Evolutionary conservation across 2,329 filamentous ascomycete species (phyloP).

Genomic region (Ophiostoma novo-ulmi): DNA sequence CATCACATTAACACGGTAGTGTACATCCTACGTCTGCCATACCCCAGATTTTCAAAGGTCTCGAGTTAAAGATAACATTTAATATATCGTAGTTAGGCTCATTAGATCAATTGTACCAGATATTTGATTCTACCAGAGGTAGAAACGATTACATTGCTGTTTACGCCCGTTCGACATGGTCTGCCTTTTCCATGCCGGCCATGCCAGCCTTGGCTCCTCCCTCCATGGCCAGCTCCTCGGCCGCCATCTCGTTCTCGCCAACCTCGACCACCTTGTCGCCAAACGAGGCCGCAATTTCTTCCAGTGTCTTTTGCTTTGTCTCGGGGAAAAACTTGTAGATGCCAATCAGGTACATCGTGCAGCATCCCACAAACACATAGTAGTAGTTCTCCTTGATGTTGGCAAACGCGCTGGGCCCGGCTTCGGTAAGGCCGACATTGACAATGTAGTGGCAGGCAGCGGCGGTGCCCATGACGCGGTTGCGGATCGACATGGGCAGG

Average conservation of each 20-base stretch:
- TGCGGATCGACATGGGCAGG: slow-evolving; percentile 49
- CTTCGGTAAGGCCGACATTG: slow-evolving; percentile 51
- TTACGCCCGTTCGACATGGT: slow-evolving; percentile 1
- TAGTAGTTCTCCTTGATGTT: slow-evolving; percentile 57
- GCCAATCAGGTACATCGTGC: slow-evolving; percentile 46
- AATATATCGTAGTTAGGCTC: no score
- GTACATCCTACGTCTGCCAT: not conserved
- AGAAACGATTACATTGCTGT: not conserved
- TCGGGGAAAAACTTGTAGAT: slow-evolving; percentile 53
- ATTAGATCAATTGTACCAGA: not conserved
- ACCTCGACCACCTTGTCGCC: slow-evolving; percentile 41
- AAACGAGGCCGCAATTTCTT: slow-evolving; percentile 46
- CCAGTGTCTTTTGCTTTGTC: slow-evolving; percentile 44
- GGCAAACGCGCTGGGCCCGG: slow-evolving; percentile 51
- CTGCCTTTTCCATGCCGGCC: not conserved
- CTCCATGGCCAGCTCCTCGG: slow-evolving; percentile 10
- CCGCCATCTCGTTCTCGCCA: slow-evolving; percentile 10
- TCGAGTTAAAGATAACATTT: no score
- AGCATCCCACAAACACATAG: slow-evolving; percentile 54
- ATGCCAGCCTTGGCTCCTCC: not conserved
- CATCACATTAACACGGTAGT: not conserved
- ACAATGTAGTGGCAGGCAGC: slow-evolving; percentile 51
- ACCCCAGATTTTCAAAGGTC: not conserved
- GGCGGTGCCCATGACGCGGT: slow-evolving; percentile 51
- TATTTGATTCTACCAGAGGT: not conserved